Percentiles rank a stretch among this genome's conserved stretches.
These are phyloP conservation scores for Pythium utonaiense DNA, from an alignment of 352 stramenopile species.

Conservation along the genomic window DNA sequence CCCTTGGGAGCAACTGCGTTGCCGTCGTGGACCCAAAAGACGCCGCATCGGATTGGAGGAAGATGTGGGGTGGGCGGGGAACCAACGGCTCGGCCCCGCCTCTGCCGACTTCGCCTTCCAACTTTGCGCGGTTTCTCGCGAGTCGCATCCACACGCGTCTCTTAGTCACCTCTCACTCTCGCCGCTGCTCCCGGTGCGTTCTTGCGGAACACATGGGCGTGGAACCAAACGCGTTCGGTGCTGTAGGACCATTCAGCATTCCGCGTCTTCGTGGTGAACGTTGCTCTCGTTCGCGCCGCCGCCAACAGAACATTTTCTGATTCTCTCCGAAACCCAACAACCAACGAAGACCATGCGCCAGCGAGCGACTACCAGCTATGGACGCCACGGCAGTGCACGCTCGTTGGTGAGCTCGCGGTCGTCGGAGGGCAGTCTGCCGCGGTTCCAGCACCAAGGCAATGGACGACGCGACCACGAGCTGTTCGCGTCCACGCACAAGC, in stretches of 20 bases:
- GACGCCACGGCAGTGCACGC: not conserved
- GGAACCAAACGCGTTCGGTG: slow-evolving; percentile 9
- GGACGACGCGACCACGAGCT: not conserved
- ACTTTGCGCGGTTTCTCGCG: not conserved
- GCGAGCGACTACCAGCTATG: not conserved
- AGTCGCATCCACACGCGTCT: not conserved
- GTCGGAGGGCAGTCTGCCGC: not conserved
- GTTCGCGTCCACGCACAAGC: not conserved
- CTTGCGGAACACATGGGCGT: slow-evolving; percentile 1
- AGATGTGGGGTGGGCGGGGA: not conserved
- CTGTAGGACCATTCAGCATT: not conserved
- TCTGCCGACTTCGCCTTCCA: not conserved
- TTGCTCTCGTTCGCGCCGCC: slow-evolving; percentile 7
- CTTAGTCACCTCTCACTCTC: not conserved
- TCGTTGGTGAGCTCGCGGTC: not conserved
- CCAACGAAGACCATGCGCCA: not conserved
- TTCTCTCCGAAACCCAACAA: not conserved
- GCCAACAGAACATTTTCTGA: slow-evolving; percentile 3
- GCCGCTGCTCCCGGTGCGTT: not conserved
- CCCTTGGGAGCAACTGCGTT: not conserved
- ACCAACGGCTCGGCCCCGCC: slow-evolving; percentile 1
- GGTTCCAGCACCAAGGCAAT: not conserved
- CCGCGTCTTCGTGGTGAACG: not conserved
- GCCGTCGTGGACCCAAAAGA: not conserved
- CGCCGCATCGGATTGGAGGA: not conserved